A percentile compares a stretch with the other conserved stretches of the same genome.
Evolutionary conservation across 768 basidiomycete species (phyloP).

Genomic region (Termitomyces sp.): DNA sequence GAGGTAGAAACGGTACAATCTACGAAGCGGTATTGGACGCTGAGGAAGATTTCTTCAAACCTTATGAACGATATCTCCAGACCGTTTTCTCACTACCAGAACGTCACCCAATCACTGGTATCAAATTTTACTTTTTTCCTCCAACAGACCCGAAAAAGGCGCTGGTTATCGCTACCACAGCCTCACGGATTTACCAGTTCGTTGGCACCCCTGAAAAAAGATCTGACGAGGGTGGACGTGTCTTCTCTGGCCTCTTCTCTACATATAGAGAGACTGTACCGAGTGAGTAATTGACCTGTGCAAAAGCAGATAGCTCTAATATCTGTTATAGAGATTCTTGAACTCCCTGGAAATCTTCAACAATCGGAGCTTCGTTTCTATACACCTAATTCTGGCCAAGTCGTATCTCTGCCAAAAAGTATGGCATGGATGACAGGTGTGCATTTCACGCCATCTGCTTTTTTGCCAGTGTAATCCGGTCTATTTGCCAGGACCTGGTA

Average conservation of each 20-base stretch:
- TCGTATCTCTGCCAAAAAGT: conserved; percentile 59
- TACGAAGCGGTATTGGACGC: conserved; percentile 89
- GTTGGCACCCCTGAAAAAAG: conserved; percentile 61
- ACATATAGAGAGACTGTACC: conserved; percentile 72
- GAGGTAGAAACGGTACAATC: conserved; percentile 77
- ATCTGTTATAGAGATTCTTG: conserved; percentile 66
- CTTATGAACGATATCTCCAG: conserved; percentile 75
- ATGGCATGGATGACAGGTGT: conserved; percentile 92
- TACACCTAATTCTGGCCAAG: conserved; percentile 64
- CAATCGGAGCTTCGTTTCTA: conserved; percentile 81
- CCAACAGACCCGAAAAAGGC: conserved; percentile 54
- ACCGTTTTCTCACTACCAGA: conserved; percentile 75
- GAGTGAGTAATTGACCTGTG: conserved; percentile 44
- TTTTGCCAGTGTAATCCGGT: neutral
- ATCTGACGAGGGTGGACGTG: conserved; percentile 67
- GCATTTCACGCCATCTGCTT: conserved; percentile 11
- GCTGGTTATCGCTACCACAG: conserved; percentile 79
- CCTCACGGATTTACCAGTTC: conserved; percentile 88
- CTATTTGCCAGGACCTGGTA: conserved; percentile 63
- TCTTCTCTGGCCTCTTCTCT: conserved; percentile 72
- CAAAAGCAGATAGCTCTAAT: neutral
- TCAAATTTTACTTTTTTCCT: conserved; percentile 76
- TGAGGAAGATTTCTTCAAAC: conserved; percentile 89
- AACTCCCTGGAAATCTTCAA: conserved; percentile 75
- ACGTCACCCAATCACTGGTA: conserved; percentile 75